Percentiles rank a stretch among this genome's conserved stretches.
phyloP scores from a whole-genome alignment of 306 rosid genomes.

The Malus orientalis region DNA sequence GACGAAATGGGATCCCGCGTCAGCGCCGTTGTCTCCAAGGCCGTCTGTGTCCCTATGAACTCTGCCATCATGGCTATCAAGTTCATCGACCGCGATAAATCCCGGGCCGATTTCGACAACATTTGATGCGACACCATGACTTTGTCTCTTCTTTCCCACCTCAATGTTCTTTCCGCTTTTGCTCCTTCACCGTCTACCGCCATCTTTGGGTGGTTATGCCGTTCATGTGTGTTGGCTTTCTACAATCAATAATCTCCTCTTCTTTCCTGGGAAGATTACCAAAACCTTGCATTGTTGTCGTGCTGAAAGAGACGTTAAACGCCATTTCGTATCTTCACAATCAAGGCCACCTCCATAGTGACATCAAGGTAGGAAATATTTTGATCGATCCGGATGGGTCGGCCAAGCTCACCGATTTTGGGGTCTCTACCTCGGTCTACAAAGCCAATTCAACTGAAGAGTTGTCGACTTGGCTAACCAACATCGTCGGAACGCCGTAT shows the following conservation, averaged over 20 bases:
- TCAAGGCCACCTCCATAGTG: slow-evolving; percentile 61
- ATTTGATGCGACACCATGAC: slow-evolving; percentile 44
- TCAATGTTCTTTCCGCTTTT: slow-evolving; percentile 49
- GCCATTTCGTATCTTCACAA: slow-evolving; percentile 60
- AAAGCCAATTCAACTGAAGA: slow-evolving; percentile 18
- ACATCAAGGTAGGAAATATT: slow-evolving; percentile 55
- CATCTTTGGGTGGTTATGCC: slow-evolving; percentile 77
- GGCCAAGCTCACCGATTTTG: slow-evolving; percentile 48
- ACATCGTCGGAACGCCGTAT: slow-evolving; percentile 48
- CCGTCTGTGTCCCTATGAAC: too few species aligned
- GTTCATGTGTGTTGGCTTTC: slow-evolving; percentile 55
- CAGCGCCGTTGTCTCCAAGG: too few species aligned
- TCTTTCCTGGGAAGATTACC: slow-evolving; percentile 39
- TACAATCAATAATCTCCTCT: slow-evolving; percentile 47
- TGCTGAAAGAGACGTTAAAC: slow-evolving; percentile 40
- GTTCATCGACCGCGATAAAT: too few species aligned
- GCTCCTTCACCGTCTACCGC: slow-evolving; percentile 46
- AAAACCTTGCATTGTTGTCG: slow-evolving; percentile 41
- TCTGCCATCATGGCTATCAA: too few species aligned
- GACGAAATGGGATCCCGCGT: neutral
- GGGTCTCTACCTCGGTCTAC: slow-evolving; percentile 47
- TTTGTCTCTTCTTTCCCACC: slow-evolving; percentile 47
- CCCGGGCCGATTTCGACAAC: neutral
- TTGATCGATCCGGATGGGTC: slow-evolving; percentile 44
- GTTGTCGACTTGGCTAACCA: slow-evolving; percentile 30